Evolutionary conservation across 1,139 yeast species (phyloP).

Genomic region (Sugiyamaella xylanicola): DNA sequence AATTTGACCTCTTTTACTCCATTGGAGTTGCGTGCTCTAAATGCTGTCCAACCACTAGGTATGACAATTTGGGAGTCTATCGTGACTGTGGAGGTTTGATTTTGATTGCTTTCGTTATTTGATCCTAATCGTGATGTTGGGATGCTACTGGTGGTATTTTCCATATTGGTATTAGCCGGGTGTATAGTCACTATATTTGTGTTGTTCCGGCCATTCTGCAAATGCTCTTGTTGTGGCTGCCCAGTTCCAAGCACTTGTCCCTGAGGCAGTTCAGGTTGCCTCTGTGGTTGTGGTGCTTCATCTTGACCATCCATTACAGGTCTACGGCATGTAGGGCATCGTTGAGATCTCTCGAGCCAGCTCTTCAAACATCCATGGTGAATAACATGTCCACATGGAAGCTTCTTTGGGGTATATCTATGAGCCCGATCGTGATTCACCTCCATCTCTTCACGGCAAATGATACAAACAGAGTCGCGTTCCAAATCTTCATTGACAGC

Average conservation of each 20-base stretch:
- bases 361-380: conserved; percentile 89
- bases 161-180: no score
- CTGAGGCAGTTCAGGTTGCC: neutral
- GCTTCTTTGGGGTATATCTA: conserved; percentile 68
- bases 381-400: conserved; percentile 82
- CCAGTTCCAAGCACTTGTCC: neutral
- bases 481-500: conserved; percentile 67
- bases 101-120: conserved; percentile 8
- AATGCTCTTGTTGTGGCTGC: conserved; percentile 10
- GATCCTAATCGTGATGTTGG: neutral
- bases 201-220: conserved; percentile 3
- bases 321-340: conserved; percentile 88
- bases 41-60: conserved; percentile 29
- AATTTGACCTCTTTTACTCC: conserved; percentile 24
- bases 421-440: conserved; percentile 37
- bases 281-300: conserved; percentile 5
- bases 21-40: conserved; percentile 23
- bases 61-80: conserved; percentile 14
- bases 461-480: conserved; percentile 68
- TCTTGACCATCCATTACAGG: conserved; percentile 51
- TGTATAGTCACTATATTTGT: neutral
- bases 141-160: no score
- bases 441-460: conserved; percentile 83
- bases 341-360: conserved; percentile 90
- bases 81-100: neutral